A percentile compares a stretch with the other conserved stretches of the same genome.
These are phyloP conservation scores for Eimeria acervulina DNA, from an alignment of 169 alveolate species.

Conservation along the genomic window DNA sequence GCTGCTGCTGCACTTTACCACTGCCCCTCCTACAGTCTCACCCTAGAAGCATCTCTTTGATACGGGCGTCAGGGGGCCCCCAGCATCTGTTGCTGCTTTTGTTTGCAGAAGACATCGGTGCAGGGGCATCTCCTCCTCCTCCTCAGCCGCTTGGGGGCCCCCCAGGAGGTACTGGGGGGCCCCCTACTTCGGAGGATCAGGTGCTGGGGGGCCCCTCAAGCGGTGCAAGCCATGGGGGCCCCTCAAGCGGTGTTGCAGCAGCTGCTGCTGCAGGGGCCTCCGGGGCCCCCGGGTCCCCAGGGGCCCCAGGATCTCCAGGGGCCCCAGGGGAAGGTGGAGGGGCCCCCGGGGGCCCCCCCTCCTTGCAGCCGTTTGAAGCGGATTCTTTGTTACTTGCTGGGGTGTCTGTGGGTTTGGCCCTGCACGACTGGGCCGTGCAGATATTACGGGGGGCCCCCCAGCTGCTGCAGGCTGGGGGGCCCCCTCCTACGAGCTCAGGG, in stretches of 20 bases:
- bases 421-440: slow-evolving; percentile 39
- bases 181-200: not conserved
- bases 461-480: not conserved
- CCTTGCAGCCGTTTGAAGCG: slow-evolving; percentile 7
- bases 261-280: not conserved
- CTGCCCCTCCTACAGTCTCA: not conserved
- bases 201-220: slow-evolving; percentile 3
- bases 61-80: not conserved
- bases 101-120: not conserved
- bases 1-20: not conserved
- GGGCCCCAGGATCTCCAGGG: not conserved
- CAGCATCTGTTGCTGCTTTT: not conserved
- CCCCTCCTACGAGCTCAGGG: not conserved
- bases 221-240: not conserved
- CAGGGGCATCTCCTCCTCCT: slow-evolving; percentile 2
- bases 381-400: slow-evolving; percentile 18
- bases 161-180: not conserved
- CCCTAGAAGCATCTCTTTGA: not conserved
- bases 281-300: not conserved
- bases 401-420: slow-evolving; percentile 35
- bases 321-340: not conserved
- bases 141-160: not conserved
- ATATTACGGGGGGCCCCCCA: slow-evolving; percentile 16
- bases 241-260: not conserved
- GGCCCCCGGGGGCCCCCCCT: slow-evolving; percentile 31